Evolutionary conservation across 1,284 basidiomycete genomes (phyloP), one percentile per base, ranked within the genome.

Genomic region (Entoloma clypeatum): DNA sequence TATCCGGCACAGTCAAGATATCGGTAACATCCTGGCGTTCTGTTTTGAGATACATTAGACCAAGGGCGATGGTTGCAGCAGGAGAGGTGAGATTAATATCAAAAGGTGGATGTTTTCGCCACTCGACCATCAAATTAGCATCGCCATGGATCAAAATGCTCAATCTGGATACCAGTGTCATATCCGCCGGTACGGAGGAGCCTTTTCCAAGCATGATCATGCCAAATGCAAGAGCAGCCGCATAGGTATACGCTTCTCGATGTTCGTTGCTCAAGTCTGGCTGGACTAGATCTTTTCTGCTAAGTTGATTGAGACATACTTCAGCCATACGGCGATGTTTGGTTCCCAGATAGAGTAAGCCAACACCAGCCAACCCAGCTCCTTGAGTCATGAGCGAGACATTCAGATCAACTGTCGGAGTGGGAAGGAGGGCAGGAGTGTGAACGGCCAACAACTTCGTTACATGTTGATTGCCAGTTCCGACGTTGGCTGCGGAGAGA

Each of bases 191-290:
- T 36, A 82, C 78, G 4, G 75, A 68, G 0, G 81, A 77, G 0
- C 92, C 92, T 52, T 83, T 86, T 5, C 91, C 93, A 4, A 99
- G 76, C 85, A 97, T 94, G 61, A 96, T 87, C 75, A 97, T 86
- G 0, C 96, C 96, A 56, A 96, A 96, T 0, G 89, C 83, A 30
- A 97, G 75, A 3, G 88, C 90, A 1, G 92, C 85, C 2, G 90
- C 80, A 50, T 93, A 83, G 0, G 92, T 88, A 59, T 98, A 99
- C 0, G 92, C 85, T 59, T 99, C 96, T 23, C 89, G 78, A 57
- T 90, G 79, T 47, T 92, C 89, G 49, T 83, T 84, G 53, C 81
- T 89, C 26, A 86, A 70, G 50, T 96, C 91, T 0, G 86, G 80
- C 43, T 84, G 85, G 3, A 79, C 75, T 16, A 94, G 75, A 53